Percentiles rank a stretch among this genome's conserved stretches.
Evolutionary conservation across 345 rosid genomes (phyloP).

Genomic region (Ceriops decandra): DNA sequence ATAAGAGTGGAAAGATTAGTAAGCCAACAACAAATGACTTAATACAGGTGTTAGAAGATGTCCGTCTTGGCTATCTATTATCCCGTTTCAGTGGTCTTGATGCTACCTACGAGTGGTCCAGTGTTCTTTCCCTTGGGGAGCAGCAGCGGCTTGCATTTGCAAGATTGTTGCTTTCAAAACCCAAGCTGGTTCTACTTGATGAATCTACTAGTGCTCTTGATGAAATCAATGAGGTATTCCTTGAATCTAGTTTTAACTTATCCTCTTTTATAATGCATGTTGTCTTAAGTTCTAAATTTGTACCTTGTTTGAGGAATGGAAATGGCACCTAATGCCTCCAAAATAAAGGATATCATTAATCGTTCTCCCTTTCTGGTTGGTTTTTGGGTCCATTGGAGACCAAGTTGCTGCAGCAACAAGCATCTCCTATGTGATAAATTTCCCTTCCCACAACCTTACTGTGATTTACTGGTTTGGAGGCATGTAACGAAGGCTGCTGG

Average conservation of each 20-base stretch:
- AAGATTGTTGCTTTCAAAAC: slow-evolving; percentile 73
- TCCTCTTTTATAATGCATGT: not conserved
- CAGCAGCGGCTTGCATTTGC: slow-evolving; percentile 96
- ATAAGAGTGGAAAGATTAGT: slow-evolving; percentile 26
- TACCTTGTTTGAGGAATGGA: not conserved
- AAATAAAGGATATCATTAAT: too few relatives aligned
- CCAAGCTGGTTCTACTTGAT: slow-evolving; percentile 75
- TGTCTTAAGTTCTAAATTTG: not conserved
- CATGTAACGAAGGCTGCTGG: too few relatives aligned
- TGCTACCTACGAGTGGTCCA: slow-evolving; percentile 73
- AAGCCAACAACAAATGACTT: slow-evolving; percentile 70
- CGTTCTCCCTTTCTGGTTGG: too few relatives aligned
- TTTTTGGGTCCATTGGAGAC: too few relatives aligned
- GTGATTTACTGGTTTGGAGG: too few relatives aligned
- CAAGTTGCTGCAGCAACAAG: too few relatives aligned
- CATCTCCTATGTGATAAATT: too few relatives aligned
- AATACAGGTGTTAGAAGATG: slow-evolving; percentile 55
- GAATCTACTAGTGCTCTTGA: slow-evolving; percentile 96
- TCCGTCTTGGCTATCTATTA: slow-evolving; percentile 62
- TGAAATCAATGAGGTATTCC: slow-evolving; percentile 79
- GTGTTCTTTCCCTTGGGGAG: slow-evolving; percentile 96
- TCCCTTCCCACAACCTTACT: too few relatives aligned
- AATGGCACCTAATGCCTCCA: not conserved
- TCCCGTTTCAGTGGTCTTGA: slow-evolving; percentile 73
- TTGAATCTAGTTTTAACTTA: not conserved